A percentile compares a stretch with the other conserved stretches of the same genome.
Evolutionary conservation across 2,329 filamentous ascomycete species (phyloP).

Genomic region (Ophiobolus disseminans): DNA sequence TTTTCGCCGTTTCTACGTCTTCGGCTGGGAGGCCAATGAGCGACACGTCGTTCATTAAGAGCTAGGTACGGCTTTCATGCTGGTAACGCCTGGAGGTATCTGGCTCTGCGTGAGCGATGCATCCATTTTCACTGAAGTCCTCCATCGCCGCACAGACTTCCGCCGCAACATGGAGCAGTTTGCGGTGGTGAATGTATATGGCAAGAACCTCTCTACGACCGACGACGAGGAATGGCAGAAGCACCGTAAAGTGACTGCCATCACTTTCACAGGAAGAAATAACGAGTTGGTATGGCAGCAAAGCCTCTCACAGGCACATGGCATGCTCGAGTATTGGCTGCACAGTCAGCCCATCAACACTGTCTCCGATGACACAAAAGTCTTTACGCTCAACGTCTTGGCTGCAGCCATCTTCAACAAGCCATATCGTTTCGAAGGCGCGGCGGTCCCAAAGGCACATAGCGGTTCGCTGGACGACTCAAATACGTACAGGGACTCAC

Average conservation of each 20-base stretch:
- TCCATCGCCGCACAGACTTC: slow-evolving; percentile 20
- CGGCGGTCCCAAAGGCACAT: neutral
- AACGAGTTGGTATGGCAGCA: slow-evolving; percentile 36
- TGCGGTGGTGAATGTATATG: slow-evolving; percentile 29
- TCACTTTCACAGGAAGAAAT: slow-evolving; percentile 35
- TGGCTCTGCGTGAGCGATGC: slow-evolving; percentile 16
- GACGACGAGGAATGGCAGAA: slow-evolving; percentile 35
- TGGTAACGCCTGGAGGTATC: slow-evolving; percentile 13
- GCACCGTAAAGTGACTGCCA: slow-evolving; percentile 31
- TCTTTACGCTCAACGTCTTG: slow-evolving; percentile 21
- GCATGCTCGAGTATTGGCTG: slow-evolving; percentile 17
- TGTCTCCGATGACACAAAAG: slow-evolving; percentile 10
- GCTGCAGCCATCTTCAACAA: slow-evolving; percentile 17
- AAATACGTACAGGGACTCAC: slow-evolving; percentile 16
- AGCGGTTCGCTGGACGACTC: slow-evolving; percentile 5
- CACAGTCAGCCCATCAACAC: neutral
- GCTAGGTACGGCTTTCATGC: slow-evolving; percentile 6
- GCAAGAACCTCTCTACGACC: slow-evolving; percentile 27
- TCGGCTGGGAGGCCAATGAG: slow-evolving; percentile 19
- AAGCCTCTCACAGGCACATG: slow-evolving; percentile 16
- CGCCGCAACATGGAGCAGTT: slow-evolving; percentile 21
- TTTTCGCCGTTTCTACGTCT: slow-evolving; percentile 8
- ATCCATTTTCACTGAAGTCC: slow-evolving; percentile 10
- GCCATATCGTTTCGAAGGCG: slow-evolving; percentile 13
- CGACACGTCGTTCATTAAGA: neutral